Conservation (phyloP, 805 yeast species). For the Soucietia sequanensis region DNA sequence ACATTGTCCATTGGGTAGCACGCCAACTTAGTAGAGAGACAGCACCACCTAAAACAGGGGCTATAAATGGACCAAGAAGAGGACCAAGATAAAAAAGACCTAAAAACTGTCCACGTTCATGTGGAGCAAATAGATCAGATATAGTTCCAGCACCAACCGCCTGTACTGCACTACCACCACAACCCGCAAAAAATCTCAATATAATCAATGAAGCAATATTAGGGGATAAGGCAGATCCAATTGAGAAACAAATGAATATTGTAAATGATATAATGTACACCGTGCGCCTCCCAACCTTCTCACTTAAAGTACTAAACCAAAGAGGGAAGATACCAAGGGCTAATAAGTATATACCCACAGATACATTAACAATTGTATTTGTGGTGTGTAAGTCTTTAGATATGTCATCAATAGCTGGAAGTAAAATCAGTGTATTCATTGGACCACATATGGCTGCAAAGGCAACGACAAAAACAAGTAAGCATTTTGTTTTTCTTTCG, state of each 20-base stretch:
- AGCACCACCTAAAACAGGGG: slow-evolving; percentile 79
- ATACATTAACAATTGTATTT: slow-evolving; percentile 62
- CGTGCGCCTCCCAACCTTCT: slow-evolving; percentile 69
- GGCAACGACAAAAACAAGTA: slow-evolving; percentile 66
- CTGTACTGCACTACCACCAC: slow-evolving; percentile 80
- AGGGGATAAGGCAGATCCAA: slow-evolving; percentile 70
- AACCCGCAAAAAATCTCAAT: slow-evolving; percentile 67
- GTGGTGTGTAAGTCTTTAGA: slow-evolving; percentile 54
- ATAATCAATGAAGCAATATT: slow-evolving; percentile 61
- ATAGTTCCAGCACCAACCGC: slow-evolving; percentile 90
- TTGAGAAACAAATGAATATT: slow-evolving; percentile 60
- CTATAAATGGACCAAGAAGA: slow-evolving; percentile 72
- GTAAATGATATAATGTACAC: slow-evolving; percentile 69
- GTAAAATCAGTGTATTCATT: slow-evolving; percentile 81
- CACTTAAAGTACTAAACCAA: slow-evolving; percentile 87
- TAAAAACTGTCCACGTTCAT: slow-evolving; percentile 74
- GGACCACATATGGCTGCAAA: slow-evolving; percentile 80
- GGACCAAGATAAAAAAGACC: slow-evolving; percentile 82
- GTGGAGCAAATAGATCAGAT: slow-evolving; percentile 65
- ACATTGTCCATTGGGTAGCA: slow-evolving; percentile 84
- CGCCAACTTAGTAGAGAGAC: slow-evolving; percentile 75
- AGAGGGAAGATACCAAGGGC: slow-evolving; percentile 78
- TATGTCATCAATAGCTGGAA: slow-evolving; percentile 72
- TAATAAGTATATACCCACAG: slow-evolving; percentile 76
- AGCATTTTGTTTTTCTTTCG: slow-evolving; percentile 46